Evolutionary conservation across 2,329 filamentous ascomycete species (phyloP), one percentile per base, ranked within the genome.

Genomic region (Boeremia lycopersici): DNA sequence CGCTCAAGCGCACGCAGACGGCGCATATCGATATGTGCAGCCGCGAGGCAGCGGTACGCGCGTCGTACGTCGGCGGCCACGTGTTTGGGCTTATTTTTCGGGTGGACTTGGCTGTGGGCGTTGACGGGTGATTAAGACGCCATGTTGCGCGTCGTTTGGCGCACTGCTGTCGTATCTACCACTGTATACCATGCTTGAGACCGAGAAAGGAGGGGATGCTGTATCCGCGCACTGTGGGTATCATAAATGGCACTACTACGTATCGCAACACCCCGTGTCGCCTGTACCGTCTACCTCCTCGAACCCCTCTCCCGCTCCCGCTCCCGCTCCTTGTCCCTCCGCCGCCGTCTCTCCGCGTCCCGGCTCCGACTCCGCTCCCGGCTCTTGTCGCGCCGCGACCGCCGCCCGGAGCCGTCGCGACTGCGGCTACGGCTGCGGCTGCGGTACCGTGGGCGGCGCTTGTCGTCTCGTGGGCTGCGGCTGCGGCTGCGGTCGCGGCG

Each of bases 401-500:
- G n/a, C n/a, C n/a, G n/a, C n/a, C n/a, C 56, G 55, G 2, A 64
- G 56, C 34, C 62, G 39, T 70, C 68, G 35, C 65, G 61, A 28
- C 64, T 67, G 12, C 64, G 51, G 13, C 63, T 65, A 13, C 68
- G 61, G 30, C 64, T 67, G 12, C 64, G 51, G 13, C 63, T 65
- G n/a, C 68, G 57, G 34, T 70, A 65, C 2, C 66, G 61, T 31
- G 68, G 60, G 17, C 63, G 53, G 26, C 57, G 53, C 48, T 59
- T 59, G 33, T 74, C 65, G 40, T 69, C 58, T 47, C 74, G 63
- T 8, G 74, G 70, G 39, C 69, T 64, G 49, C 57, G 57, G 26
- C 60, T 65, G 9, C 34, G 34, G 34, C 19, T 17, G 7, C 34
- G 57, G n/a, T 67, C 59, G 49, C 51, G 53, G 15, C 60, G 58